Evolutionary conservation across 371 early-diverging fungal species (phyloP).

Genomic region (Lichtheimia hyalospora): DNA sequence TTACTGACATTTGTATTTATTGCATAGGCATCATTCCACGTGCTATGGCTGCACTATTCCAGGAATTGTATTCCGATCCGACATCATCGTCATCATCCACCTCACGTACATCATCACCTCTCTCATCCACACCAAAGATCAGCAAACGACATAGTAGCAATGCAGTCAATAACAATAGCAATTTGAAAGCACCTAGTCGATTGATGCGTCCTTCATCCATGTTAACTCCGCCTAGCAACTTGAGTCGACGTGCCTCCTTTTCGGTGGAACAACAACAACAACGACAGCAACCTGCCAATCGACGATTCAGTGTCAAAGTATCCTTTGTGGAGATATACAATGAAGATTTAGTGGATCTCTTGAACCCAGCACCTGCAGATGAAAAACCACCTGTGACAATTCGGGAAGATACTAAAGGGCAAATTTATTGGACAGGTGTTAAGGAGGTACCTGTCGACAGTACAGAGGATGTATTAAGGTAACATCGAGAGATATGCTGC

Average conservation of each 20-base stretch:
- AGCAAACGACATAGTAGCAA: not conserved
- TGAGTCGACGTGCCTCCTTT: not conserved
- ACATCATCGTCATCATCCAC: not conserved
- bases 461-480: slow-evolving; percentile 80
- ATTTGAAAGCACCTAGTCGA: not conserved
- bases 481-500: slow-evolving; percentile 12
- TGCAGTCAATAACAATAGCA: slow-evolving; percentile 5
- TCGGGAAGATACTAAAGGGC: slow-evolving; percentile 91
- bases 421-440: slow-evolving; percentile 89
- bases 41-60: slow-evolving; percentile 79
- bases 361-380: slow-evolving; percentile 55
- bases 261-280: not conserved
- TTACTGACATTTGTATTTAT: not conserved
- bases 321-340: slow-evolving; percentile 97
- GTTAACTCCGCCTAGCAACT: slow-evolving; percentile 7
- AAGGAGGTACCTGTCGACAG: slow-evolving; percentile 76
- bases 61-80: slow-evolving; percentile 19
- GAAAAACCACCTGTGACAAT: slow-evolving; percentile 74
- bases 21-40: slow-evolving; percentile 85
- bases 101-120: not conserved
- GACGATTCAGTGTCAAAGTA: slow-evolving; percentile 51
- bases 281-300: not conserved
- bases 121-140: not conserved
- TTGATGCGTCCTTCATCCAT: slow-evolving; percentile 18
- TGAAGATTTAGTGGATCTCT: slow-evolving; percentile 92